These are phyloP conservation scores for Benincasa hispida DNA, from an alignment of 306 rosid genomes.

Conservation along the genomic window DNA sequence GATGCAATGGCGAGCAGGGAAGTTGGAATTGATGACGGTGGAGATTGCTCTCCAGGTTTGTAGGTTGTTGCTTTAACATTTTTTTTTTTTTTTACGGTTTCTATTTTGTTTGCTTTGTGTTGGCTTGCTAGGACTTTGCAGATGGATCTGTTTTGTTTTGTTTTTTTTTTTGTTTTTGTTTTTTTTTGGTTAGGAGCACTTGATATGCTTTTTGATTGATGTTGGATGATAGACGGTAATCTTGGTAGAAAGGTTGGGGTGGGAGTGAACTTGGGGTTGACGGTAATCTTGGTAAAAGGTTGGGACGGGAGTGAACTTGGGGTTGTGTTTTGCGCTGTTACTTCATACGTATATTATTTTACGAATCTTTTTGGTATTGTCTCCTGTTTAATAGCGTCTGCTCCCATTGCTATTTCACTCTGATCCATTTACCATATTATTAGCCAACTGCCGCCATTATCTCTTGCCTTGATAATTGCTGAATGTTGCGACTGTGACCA, in stretches of 20 bases:
- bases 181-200: neutral
- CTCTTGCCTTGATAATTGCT: neutral
- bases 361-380: neutral
- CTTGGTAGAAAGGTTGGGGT: too few relatives aligned
- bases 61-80: neutral
- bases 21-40: neutral
- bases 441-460: neutral
- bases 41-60: slow-evolving; percentile 6
- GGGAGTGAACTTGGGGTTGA: too few relatives aligned
- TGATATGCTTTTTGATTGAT: neutral
- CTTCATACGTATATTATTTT: neutral
- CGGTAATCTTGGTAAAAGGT: too few relatives aligned
- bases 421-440: neutral
- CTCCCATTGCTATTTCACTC: neutral
- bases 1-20: neutral
- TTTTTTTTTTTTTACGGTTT: neutral
- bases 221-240: too few relatives aligned
- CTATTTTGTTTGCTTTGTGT: neutral
- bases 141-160: neutral
- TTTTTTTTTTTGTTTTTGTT: neutral
- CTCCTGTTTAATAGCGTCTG: neutral
- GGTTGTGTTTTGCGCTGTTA: neutral
- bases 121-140: neutral
- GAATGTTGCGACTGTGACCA: neutral
- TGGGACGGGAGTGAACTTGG: neutral